Conservation (phyloP, 2,329 filamentous ascomycete species). For the Xylariomycetidae sp. region DNA sequence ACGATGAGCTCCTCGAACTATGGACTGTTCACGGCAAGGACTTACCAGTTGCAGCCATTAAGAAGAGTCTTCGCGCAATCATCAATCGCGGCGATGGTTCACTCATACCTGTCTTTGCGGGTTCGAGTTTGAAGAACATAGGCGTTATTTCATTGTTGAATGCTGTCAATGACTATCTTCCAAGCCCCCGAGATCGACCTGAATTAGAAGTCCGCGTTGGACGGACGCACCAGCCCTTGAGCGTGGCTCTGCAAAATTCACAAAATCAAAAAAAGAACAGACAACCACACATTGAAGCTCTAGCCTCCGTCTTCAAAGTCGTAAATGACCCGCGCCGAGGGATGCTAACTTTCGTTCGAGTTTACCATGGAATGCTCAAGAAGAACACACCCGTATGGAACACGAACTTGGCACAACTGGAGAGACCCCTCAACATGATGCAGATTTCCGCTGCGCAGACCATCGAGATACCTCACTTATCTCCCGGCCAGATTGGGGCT, state of each 20-base stretch:
- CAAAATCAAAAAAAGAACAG: conserved; percentile 30
- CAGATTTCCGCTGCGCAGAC: conserved; percentile 89
- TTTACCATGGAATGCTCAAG: conserved; percentile 79
- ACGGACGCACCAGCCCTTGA: conserved; percentile 42
- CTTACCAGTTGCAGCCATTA: conserved; percentile 63
- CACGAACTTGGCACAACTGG: conserved; percentile 73
- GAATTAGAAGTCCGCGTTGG: conserved; percentile 73
- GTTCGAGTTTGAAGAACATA: conserved; percentile 89
- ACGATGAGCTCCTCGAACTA: conserved; percentile 78
- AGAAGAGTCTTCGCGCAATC: conserved; percentile 67
- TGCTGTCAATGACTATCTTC: conserved; percentile 81
- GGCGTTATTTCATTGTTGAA: conserved; percentile 90
- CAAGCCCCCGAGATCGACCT: conserved; percentile 74
- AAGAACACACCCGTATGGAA: conserved; percentile 79
- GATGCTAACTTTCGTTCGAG: conserved; percentile 84
- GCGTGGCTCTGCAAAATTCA: conserved; percentile 30
- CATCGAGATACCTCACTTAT: conserved; percentile 74
- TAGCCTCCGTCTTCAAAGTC: conserved; percentile 86
- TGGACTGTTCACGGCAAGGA: conserved; percentile 77
- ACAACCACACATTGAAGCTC: conserved; percentile 34
- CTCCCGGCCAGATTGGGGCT: conserved; percentile 88
- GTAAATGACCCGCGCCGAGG: conserved; percentile 83
- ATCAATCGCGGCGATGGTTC: conserved; percentile 63
- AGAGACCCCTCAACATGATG: conserved; percentile 74
- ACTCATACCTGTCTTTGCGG: conserved; percentile 84